Evolutionary conservation across 1,284 basidiomycete species (phyloP).

Genomic region (Irpex sp.): DNA sequence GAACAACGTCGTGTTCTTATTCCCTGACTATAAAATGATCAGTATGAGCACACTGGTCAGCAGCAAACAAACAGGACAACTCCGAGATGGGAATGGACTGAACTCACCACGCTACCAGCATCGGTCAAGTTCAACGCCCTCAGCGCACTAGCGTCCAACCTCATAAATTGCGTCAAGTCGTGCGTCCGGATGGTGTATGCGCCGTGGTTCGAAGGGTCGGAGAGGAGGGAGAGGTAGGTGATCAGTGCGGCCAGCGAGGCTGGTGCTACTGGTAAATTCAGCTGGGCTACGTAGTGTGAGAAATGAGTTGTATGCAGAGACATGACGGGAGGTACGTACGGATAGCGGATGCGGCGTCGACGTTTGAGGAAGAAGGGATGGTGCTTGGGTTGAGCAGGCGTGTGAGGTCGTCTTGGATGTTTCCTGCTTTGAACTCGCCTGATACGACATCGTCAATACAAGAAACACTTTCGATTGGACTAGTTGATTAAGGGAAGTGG

Average conservation of each 20-base stretch:
- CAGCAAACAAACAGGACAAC: too few relatives aligned
- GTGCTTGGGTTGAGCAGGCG: slow-evolving; percentile 62
- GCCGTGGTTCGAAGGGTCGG: slow-evolving; percentile 80
- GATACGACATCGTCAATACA: not conserved
- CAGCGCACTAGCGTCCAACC: slow-evolving; percentile 91
- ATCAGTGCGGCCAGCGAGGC: slow-evolving; percentile 81
- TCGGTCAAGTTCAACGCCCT: slow-evolving; percentile 89
- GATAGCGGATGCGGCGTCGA: slow-evolving; percentile 45
- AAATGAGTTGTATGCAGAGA: not conserved
- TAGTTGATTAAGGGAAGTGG: not conserved
- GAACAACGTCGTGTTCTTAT: slow-evolving; percentile 86
- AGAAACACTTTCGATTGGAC: too few relatives aligned
- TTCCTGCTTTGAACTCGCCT: slow-evolving; percentile 86
- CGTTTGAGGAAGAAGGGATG: slow-evolving; percentile 37
- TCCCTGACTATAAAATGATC: slow-evolving; percentile 34
- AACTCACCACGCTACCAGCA: slow-evolving; percentile 26
- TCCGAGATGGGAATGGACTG: not conserved
- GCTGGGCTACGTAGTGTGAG: slow-evolving; percentile 52
- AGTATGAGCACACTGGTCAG: too few relatives aligned
- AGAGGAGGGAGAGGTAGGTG: slow-evolving; percentile 80
- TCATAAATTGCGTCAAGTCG: slow-evolving; percentile 94
- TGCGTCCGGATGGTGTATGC: slow-evolving; percentile 83
- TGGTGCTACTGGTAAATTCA: slow-evolving; percentile 78
- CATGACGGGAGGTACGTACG: slow-evolving; percentile 32
- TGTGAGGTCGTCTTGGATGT: slow-evolving; percentile 82